These are phyloP conservation scores for Pythium folliculosum DNA, from an alignment of 352 stramenopile genomes.

Conservation along the genomic window DNA sequence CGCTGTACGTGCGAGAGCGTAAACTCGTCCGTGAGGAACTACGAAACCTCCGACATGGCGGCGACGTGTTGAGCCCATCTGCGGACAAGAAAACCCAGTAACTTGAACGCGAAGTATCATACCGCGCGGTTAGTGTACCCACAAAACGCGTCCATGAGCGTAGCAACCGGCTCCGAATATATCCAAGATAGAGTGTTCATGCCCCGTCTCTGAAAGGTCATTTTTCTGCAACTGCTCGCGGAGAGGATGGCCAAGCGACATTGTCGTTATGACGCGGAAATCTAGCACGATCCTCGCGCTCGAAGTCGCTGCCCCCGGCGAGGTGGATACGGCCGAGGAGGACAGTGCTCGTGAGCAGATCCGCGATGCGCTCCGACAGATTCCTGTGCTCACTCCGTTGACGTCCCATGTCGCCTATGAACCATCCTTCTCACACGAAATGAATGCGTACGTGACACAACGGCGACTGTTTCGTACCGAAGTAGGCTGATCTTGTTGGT, in stretches of 20 bases:
- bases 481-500: neutral
- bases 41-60: conserved; percentile 13
- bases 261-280: no score
- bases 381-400: conserved; percentile 53
- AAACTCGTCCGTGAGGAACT: conserved; percentile 38
- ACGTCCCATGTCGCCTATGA: conserved; percentile 44
- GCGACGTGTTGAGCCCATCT: neutral
- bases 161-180: neutral
- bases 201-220: conserved; percentile 4
- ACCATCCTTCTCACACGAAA: conserved; percentile 44
- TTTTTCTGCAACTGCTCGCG: no score
- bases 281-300: neutral
- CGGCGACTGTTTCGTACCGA: neutral
- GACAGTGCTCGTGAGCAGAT: conserved; percentile 1
- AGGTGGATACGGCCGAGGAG: neutral
- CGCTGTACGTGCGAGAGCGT: conserved; percentile 55
- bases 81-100: conserved; percentile 17
- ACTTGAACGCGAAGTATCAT: neutral
- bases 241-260: neutral
- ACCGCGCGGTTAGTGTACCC: conserved; percentile 1
- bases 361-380: conserved; percentile 28
- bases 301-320: neutral
- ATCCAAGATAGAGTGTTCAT: neutral
- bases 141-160: neutral
- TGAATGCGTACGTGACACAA: conserved; percentile 37